These are phyloP conservation scores for Schoenoplectus triqueter DNA, from an alignment of 202 grass and related monocot species.

Conservation along the genomic window DNA sequence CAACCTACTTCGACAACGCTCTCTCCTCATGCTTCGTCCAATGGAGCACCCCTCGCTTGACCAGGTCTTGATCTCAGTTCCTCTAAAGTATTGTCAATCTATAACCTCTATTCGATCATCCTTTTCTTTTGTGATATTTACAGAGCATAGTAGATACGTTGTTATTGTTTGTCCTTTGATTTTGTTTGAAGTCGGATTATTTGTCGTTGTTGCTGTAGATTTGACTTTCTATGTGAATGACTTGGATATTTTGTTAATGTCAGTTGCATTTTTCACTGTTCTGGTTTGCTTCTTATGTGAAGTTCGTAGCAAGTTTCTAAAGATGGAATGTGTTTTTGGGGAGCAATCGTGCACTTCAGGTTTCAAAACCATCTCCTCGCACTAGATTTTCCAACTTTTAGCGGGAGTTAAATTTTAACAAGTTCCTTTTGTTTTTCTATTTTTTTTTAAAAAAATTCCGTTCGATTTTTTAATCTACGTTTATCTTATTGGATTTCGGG, in stretches of 20 bases:
- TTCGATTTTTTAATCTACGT: not conserved
- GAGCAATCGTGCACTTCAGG: not conserved
- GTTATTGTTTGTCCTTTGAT: constrained; percentile 1
- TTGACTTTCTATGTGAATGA: not conserved
- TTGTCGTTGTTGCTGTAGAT: not conserved
- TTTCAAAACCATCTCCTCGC: not conserved
- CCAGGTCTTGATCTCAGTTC: constrained; percentile 42
- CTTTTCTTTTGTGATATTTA: not conserved
- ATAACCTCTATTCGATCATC: not conserved
- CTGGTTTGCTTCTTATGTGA: not conserved
- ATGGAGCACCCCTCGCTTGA: constrained; percentile 40
- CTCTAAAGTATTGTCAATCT: not conserved
- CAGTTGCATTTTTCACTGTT: not conserved
- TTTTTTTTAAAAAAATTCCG: not conserved
- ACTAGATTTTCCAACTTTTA: not conserved
- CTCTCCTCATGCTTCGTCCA: constrained; percentile 50
- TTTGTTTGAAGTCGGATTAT: constrained; percentile 3
- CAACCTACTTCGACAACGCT: constrained; percentile 61
- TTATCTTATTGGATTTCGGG: not conserved
- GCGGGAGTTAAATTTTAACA: not conserved
- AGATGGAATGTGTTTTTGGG: not conserved
- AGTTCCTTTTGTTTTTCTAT: not conserved
- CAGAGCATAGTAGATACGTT: not conserved
- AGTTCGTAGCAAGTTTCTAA: not conserved
- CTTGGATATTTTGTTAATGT: not conserved